Conservation (phyloP, 345 rosid species). For the Streptanthus diversifolius region DNA sequence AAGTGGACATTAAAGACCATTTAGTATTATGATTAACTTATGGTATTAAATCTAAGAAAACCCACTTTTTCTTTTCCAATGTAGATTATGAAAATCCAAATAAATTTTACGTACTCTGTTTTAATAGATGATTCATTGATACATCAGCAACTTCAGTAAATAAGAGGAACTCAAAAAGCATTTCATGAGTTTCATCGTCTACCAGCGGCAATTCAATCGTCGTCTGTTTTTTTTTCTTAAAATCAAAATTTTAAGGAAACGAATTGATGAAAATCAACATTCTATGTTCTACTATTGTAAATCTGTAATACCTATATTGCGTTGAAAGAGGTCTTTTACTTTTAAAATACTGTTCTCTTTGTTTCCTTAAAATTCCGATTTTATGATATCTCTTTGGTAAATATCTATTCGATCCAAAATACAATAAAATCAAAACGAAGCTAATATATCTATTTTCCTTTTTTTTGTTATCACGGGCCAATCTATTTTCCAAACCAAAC, state of each 20-base stretch:
- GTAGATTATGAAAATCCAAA: constrained; percentile 9
- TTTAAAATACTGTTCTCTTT: neutral
- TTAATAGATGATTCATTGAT: neutral
- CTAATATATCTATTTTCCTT: too few relatives aligned
- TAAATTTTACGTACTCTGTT: neutral
- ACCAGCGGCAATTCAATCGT: constrained; percentile 7
- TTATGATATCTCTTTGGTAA: too few relatives aligned
- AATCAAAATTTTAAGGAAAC: neutral
- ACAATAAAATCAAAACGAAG: neutral
- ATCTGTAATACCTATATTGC: neutral
- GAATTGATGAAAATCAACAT: neutral
- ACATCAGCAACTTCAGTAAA: neutral
- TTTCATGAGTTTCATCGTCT: constrained; percentile 10
- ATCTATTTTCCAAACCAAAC: neutral
- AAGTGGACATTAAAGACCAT: neutral
- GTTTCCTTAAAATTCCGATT: neutral
- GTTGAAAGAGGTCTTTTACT: too few relatives aligned
- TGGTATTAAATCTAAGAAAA: neutral
- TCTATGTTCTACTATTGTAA: neutral
- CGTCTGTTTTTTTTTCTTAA: neutral
- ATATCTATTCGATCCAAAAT: neutral
- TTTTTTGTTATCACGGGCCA: too few relatives aligned
- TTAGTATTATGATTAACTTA: neutral
- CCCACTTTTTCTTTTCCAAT: neutral
- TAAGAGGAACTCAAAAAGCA: neutral